Evolutionary conservation across 768 basidiomycete genomes (phyloP), one percentile per base, ranked within the genome.

Genomic region (Termitomyces sp.): DNA sequence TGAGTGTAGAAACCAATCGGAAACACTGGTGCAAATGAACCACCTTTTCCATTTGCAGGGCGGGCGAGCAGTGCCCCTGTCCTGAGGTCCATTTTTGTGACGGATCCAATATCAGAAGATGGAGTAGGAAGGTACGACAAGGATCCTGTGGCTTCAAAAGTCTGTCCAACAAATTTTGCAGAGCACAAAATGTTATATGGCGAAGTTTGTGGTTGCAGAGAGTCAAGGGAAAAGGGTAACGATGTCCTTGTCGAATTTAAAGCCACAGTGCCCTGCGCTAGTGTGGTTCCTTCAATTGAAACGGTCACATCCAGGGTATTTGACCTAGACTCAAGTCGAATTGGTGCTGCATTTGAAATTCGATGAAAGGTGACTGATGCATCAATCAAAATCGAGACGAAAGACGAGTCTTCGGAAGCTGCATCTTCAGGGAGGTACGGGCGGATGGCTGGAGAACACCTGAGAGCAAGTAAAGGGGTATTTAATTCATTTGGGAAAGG

Each of bases 1-100:
- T 76, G 68, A 0, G 88, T 83, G 62, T 90, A 92, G 68, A 88
- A 92, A 0, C 90, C 90, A 46, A 89, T 79, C 0, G 91, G 88
- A 56, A 92, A 79, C 1, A 88, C 75, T 0, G 82, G 79, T 24
- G 79, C 75, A 60, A 79, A 85, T 7, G 70, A 60, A 11, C 80
- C 79, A 9, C 74, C 75, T 45, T 70, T 66, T n/a, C 84, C 83
- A 46, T 75, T 75, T 0, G 80, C 76, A 8, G 80, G 80, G 47
- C 76, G 70, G 1, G 81, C 83, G 40, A 84, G 64, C 41, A 86
- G 58, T 0, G 78, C 82, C 3, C 85, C 84, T 5, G 82, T 85
- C 35, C 83, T 75, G 50, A 80, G 68, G 65, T 85, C 84, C 77
- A 84, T 81, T 63, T 85, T 86, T 0, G 83, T 84, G n/a, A 83